A percentile compares a stretch with the other conserved stretches of the same genome.
Conservation (phyloP, 2,329 filamentous ascomycete genomes). For the Aspergillus sp. region DNA sequence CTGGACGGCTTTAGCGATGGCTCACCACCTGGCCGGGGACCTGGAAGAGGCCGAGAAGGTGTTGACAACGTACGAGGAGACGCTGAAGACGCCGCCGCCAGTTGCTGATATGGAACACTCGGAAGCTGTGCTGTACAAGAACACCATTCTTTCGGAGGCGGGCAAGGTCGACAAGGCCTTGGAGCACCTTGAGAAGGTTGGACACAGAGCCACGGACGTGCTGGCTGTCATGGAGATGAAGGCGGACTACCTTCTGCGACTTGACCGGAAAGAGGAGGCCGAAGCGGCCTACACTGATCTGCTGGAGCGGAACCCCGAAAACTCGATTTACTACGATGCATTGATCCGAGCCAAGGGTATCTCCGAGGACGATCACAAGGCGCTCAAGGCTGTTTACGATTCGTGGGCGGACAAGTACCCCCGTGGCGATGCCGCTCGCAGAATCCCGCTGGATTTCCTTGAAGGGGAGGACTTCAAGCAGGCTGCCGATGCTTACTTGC, state of each 20-base stretch:
- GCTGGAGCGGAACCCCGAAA: conserved; percentile 80
- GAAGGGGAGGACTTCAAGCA: conserved; percentile 72
- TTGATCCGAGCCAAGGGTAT: conserved; percentile 65
- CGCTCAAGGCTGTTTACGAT: conserved; percentile 68
- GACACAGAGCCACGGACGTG: conserved; percentile 73
- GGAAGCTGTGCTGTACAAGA: conserved; percentile 92
- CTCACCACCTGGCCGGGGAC: conserved; percentile 84
- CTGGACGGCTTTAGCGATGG: conserved; percentile 95
- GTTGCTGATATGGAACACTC: conserved; percentile 84
- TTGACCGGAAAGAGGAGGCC: conserved; percentile 73
- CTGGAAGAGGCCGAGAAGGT: conserved; percentile 82
- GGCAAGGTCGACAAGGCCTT: conserved; percentile 77
- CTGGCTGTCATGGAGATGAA: conserved; percentile 77
- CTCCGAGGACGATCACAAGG: conserved; percentile 52
- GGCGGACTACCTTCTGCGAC: conserved; percentile 73
- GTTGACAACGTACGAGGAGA: conserved; percentile 86
- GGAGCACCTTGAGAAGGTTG: conserved; percentile 72
- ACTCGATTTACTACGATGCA: conserved; percentile 75
- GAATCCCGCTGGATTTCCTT: conserved; percentile 85
- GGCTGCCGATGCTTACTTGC: conserved; percentile 71
- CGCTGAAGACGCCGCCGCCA: conserved; percentile 70
- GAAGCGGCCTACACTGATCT: conserved; percentile 72
- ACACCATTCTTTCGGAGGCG: conserved; percentile 82
- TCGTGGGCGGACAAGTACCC: conserved; percentile 75
- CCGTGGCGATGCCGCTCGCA: conserved; percentile 74